Base-by-base conservation (phyloP, 1,284 basidiomycete species). In the Puccinia horiana region DNA sequence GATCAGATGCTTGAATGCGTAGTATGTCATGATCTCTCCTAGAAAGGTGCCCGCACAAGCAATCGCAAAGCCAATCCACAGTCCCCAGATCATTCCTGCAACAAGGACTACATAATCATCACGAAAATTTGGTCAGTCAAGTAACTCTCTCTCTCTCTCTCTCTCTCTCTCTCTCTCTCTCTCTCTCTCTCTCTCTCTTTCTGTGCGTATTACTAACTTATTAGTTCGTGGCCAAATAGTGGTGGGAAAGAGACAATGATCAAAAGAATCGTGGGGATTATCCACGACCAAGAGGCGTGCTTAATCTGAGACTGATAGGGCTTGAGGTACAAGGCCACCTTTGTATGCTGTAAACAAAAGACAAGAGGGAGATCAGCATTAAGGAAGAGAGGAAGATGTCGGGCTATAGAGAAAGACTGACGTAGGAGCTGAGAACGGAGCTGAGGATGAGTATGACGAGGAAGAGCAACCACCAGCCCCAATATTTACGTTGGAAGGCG, bases 221-320 rank as follows among this genome's bases (percentile, higher is more conserved):
- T 73, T n/a, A 78, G 35, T 35, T 86, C 86, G 72, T 86, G 86
- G 12, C 87, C 87, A 61, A 87, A 87, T 0, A 88, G 83, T 0
- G 88, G 88, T 0, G 88, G 88, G 84, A 88, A 88, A 14, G 86
- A 86, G 70, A 88, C 84, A 47, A 88, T 85, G 81, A 88, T 85
- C 44, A 88, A 85, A 32, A 87, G 84, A 11, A 84, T 84, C 37
- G 86, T 85, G 2, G 87, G 87, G 11, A 87, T 84, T 26, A 85
- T 56, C 84, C 86, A 88, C 4, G 74, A 76, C 74, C 74, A 76
- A 3, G 49, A 58, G 8, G 49, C 52, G 4, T 40, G 5, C 37
- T n/a, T 35, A n/a, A 76, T 76, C 52, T 76, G 74, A n/a, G 32
- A 29, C 35, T 76, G 74, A 76, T 76, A 76, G 35, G 74, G 74